Conservation (phyloP, 192 early-diverging fungal genomes). For the Phlyctochytrium arcticum region DNA sequence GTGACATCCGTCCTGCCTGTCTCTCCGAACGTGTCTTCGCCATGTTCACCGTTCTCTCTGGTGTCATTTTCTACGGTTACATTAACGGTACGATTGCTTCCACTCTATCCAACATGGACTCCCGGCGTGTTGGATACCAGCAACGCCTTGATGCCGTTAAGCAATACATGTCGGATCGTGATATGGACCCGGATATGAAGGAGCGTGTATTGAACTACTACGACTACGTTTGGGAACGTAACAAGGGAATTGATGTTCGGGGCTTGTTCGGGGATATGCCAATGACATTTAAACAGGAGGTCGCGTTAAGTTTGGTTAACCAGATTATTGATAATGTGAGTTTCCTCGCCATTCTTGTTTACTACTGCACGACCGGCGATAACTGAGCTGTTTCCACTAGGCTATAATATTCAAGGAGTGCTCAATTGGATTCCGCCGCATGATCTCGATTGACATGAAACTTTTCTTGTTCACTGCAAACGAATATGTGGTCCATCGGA, state of each 20-base stretch:
- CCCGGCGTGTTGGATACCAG: constrained; percentile 45
- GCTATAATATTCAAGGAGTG: constrained; percentile 39
- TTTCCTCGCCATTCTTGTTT: neutral
- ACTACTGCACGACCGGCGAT: too few species aligned
- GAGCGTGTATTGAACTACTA: constrained; percentile 48
- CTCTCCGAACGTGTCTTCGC: constrained; percentile 43
- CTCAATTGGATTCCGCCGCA: constrained; percentile 45
- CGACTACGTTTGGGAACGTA: constrained; percentile 54
- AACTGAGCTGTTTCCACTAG: too few species aligned
- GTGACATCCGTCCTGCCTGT: constrained; percentile 46
- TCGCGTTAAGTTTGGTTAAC: constrained; percentile 50
- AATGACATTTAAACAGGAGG: constrained; percentile 46
- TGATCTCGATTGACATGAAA: constrained; percentile 49
- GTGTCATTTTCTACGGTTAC: constrained; percentile 49
- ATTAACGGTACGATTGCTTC: constrained; percentile 53
- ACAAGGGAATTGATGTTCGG: constrained; percentile 49
- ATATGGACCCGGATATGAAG: constrained; percentile 53
- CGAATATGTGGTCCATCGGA: constrained; percentile 46
- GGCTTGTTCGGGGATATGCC: constrained; percentile 51
- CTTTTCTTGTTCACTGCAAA: constrained; percentile 50
- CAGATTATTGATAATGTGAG: constrained; percentile 50
- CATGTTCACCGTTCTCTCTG: constrained; percentile 34
- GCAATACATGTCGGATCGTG: constrained; percentile 50
- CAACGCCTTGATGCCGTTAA: constrained; percentile 49
- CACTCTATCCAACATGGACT: constrained; percentile 53